Percentiles rank a stretch among this genome's conserved stretches.
Evolutionary conservation across 176 grass and related monocot genomes (phyloP).

Genomic region (Carex littledalei): DNA sequence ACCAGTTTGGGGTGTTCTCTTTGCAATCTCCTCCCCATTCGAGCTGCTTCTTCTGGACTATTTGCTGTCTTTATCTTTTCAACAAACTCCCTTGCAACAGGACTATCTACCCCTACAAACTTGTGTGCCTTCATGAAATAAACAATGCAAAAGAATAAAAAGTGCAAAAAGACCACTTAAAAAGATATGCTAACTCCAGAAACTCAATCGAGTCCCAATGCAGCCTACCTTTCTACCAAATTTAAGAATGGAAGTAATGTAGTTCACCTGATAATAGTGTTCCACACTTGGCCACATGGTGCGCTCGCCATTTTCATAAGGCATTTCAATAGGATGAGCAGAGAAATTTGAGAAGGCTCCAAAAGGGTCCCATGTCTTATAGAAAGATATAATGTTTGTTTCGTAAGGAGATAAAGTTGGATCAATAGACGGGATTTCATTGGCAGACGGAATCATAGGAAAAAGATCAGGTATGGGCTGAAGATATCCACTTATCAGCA

Average conservation of each 20-base stretch:
- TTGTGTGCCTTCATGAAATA: slow-evolving; percentile 66
- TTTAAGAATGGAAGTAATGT: slow-evolving; percentile 2
- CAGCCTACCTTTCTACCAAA: not conserved
- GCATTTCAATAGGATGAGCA: slow-evolving; percentile 62
- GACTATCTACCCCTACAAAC: slow-evolving; percentile 56
- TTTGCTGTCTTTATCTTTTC: slow-evolving; percentile 80
- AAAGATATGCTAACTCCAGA: not conserved
- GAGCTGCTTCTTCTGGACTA: slow-evolving; percentile 93
- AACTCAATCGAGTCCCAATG: not conserved
- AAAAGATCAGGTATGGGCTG: slow-evolving; percentile 89
- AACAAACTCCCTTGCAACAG: slow-evolving; percentile 42
- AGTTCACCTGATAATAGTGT: slow-evolving; percentile 88
- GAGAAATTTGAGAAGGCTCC: slow-evolving; percentile 98
- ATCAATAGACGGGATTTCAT: slow-evolving; percentile 65
- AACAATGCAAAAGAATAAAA: not conserved
- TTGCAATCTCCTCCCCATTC: slow-evolving; percentile 75
- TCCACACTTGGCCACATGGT: slow-evolving; percentile 69
- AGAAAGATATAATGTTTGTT: slow-evolving; percentile 88
- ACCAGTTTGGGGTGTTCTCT: slow-evolving; percentile 74
- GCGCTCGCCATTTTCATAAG: slow-evolving; percentile 47
- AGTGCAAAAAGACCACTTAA: not conserved
- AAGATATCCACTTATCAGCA: slow-evolving; percentile 91
- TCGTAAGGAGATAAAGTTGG: slow-evolving; percentile 78
- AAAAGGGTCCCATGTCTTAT: slow-evolving; percentile 94
- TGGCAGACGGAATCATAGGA: slow-evolving; percentile 68